These are phyloP conservation scores for Hygrophila difformis DNA, from an alignment of 257 asterid genomes.

Conservation along the genomic window DNA sequence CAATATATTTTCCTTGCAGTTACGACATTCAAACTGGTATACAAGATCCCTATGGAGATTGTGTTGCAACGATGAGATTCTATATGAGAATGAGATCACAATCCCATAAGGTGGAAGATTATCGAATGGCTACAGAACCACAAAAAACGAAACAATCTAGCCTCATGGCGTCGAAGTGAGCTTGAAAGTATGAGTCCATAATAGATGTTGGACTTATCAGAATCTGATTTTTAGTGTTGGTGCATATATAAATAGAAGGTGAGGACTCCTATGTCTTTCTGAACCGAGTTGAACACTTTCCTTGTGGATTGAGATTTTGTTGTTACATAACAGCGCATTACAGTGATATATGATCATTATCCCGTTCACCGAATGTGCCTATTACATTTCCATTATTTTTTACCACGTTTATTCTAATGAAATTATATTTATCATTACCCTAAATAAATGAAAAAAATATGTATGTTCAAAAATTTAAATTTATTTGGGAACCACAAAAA, in stretches of 20 bases:
- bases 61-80: conserved; percentile 71
- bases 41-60: conserved; percentile 89
- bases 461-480: too few relatives aligned
- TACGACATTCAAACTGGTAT: conserved; percentile 74
- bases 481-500: too few relatives aligned
- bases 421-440: too few relatives aligned
- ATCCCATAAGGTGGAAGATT: conserved; percentile 42
- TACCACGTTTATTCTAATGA: too few relatives aligned
- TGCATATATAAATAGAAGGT: conserved; percentile 41
- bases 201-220: conserved; percentile 55
- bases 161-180: conserved; percentile 68
- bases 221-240: conserved; percentile 90
- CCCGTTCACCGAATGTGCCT: too few relatives aligned
- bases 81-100: conserved; percentile 76
- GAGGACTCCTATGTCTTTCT: too few relatives aligned
- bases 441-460: too few relatives aligned
- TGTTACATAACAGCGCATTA: too few relatives aligned
- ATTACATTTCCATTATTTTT: too few relatives aligned
- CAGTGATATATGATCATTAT: too few relatives aligned
- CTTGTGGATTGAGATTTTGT: too few relatives aligned
- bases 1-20: conserved; percentile 22
- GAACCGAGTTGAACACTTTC: too few relatives aligned
- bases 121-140: conserved; percentile 34
- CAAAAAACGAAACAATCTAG: conserved; percentile 64
- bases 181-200: conserved; percentile 83